A percentile compares a stretch with the other conserved stretches of the same genome.
Conservation (phyloP, 768 basidiomycete species). For the Leccinellum albellum region DNA sequence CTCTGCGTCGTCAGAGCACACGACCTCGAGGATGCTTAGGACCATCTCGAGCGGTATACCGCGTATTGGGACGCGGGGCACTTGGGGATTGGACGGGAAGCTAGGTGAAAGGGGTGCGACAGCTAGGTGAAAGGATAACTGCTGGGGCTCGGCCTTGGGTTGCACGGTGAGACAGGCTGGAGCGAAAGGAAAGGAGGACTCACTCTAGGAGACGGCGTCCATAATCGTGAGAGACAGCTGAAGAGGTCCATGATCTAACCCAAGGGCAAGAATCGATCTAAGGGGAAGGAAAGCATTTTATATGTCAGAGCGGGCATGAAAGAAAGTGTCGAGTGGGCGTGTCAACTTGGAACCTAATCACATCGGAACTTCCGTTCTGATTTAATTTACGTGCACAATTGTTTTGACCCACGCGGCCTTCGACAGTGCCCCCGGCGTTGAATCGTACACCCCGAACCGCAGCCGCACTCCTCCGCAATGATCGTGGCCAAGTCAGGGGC, state of each 20-base stretch:
- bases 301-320: not conserved
- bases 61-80: conserved; percentile 21
- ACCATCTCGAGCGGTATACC: conserved; percentile 62
- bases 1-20: conserved; percentile 38
- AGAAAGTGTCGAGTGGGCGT: not conserved
- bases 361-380: not conserved
- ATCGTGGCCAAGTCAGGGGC: conserved; percentile 19
- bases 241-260: conserved; percentile 25
- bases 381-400: not conserved
- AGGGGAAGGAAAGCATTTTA: not conserved
- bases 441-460: not conserved
- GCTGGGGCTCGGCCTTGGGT: conserved; percentile 31
- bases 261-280: conserved; percentile 1
- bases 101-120: conserved; percentile 25
- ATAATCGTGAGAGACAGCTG: conserved; percentile 17
- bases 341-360: not conserved
- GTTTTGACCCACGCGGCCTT: not conserved
- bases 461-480: conserved; percentile 14
- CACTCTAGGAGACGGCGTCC: conserved; percentile 25
- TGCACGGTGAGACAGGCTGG: conserved; percentile 5
- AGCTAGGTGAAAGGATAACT: conserved; percentile 39
- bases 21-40: conserved; percentile 58
- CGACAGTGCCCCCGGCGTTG: not conserved
- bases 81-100: conserved; percentile 9
- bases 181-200: conserved; percentile 1